Percentiles rank a stretch among this genome's conserved stretches.
These are phyloP conservation scores for Trichoderma semiorbis DNA, from an alignment of 2,329 filamentous ascomycete species.

Conservation along the genomic window DNA sequence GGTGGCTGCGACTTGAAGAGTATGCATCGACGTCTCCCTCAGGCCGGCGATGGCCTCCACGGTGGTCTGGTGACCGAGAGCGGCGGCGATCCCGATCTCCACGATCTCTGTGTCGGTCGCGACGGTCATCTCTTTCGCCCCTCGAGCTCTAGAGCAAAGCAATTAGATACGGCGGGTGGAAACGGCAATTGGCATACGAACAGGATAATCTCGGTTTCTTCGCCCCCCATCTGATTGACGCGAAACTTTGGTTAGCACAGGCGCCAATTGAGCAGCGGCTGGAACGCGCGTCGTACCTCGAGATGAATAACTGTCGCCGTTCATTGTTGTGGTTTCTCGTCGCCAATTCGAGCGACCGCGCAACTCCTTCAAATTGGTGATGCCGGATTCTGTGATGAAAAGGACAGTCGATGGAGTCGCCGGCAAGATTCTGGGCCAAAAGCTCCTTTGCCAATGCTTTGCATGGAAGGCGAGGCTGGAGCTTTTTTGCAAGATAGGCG, in stretches of 20 bases:
- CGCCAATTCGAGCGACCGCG: conserved; percentile 18
- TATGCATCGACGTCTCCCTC: conserved; percentile 83
- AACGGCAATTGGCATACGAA: conserved; percentile 34
- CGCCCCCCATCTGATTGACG: conserved; percentile 41
- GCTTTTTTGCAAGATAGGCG: conserved; percentile 38
- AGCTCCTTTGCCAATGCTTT: conserved; percentile 24
- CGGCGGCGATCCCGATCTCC: conserved; percentile 64
- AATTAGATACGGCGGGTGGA: conserved; percentile 21
- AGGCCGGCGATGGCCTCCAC: conserved; percentile 60
- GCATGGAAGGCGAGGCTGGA: conserved; percentile 40
- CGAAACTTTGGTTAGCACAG: conserved; percentile 26
- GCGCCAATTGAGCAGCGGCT: neutral
- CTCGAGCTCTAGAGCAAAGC: conserved; percentile 26
- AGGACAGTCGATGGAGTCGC: conserved; percentile 28
- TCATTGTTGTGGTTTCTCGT: conserved; percentile 54
- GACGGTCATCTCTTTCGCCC: conserved; percentile 35
- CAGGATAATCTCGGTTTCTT: conserved; percentile 54
- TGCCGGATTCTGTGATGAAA: conserved; percentile 20
- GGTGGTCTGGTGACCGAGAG: conserved; percentile 80
- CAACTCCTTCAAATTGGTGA: conserved; percentile 21
- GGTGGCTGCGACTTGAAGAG: conserved; percentile 86
- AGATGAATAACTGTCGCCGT: conserved; percentile 78
- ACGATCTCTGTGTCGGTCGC: conserved; percentile 42
- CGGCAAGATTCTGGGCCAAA: conserved; percentile 28
- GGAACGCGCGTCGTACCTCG: conserved; percentile 58